Evolutionary conservation across 176 grass and related monocot species (phyloP).

Genomic region (Oryza longistaminata): DNA sequence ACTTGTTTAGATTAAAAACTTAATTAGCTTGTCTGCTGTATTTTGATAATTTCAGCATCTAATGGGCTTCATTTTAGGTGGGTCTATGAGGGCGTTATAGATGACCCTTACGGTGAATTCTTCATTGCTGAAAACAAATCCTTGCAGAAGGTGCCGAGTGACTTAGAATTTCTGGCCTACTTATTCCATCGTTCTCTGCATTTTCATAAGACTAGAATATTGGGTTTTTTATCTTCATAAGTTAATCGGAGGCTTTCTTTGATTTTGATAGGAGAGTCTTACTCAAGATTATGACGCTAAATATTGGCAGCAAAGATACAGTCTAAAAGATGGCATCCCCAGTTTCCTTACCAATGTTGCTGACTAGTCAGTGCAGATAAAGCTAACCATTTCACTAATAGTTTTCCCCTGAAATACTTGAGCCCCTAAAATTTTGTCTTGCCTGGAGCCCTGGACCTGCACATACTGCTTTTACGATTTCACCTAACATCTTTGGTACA

Average conservation of each 20-base stretch:
- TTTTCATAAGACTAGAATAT: constrained; percentile 27
- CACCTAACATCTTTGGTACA: neutral
- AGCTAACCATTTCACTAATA: neutral
- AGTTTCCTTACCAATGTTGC: constrained; percentile 94
- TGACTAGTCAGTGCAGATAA: neutral
- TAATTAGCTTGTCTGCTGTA: constrained; percentile 18
- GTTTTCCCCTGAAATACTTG: neutral
- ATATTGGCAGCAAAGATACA: constrained; percentile 97
- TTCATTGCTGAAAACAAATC: constrained; percentile 99
- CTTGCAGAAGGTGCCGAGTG: constrained; percentile 70
- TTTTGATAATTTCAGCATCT: constrained; percentile 20
- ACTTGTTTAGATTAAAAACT: neutral
- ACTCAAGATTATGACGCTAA: constrained; percentile 91
- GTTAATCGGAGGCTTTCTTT: constrained; percentile 25
- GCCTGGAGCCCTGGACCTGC: neutral
- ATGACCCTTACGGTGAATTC: constrained; percentile 98
- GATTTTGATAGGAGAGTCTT: constrained; percentile 76
- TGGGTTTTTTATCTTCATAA: neutral
- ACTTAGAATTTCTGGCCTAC: constrained; percentile 15
- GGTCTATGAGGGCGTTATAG: constrained; percentile 98
- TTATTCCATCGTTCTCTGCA: constrained; percentile 26
- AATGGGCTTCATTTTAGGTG: constrained; percentile 59
- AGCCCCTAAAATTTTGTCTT: neutral
- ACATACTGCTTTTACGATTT: constrained; percentile 29
- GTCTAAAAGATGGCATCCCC: constrained; percentile 90